phyloP scores from a whole-genome alignment of 2,329 filamentous ascomycete genomes.

The Xylariaceae sp. region DNA sequence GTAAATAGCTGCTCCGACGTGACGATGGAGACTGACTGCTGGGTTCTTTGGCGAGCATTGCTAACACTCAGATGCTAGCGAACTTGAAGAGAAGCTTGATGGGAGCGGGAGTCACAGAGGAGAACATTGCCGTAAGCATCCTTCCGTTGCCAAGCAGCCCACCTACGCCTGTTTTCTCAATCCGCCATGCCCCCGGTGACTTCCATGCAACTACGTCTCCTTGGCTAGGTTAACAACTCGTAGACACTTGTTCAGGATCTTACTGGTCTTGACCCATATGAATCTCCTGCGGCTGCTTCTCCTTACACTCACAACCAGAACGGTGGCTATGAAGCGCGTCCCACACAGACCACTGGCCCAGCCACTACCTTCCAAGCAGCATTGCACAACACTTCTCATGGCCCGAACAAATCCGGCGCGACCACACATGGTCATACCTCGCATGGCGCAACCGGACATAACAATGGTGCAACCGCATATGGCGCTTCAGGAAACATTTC shows the following conservation, averaged over 20 bases:
- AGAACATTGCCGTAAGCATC: constrained; percentile 41
- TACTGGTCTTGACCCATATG: constrained; percentile 7
- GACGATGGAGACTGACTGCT: background rate
- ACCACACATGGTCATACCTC: too few species aligned
- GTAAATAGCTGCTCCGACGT: constrained; percentile 36
- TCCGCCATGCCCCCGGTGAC: background rate
- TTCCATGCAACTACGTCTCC: background rate
- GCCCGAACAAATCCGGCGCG: background rate
- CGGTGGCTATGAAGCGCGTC: constrained; percentile 5
- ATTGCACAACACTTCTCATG: constrained; percentile 6
- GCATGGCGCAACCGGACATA: too few species aligned
- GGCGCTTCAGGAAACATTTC: constrained; percentile 2
- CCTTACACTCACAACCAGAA: constrained; percentile 12
- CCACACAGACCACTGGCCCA: constrained; percentile 1
- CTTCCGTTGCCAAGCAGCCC: background rate
- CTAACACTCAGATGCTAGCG: constrained; percentile 29
- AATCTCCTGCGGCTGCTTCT: constrained; percentile 6
- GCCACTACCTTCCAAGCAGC: constrained; percentile 2
- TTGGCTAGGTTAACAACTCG: constrained; percentile 4
- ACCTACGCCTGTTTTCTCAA: background rate
- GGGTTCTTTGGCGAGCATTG: background rate
- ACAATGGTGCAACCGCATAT: background rate
- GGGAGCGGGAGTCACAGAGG: constrained; percentile 43
- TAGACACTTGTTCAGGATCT: constrained; percentile 24
- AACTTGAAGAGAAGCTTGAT: constrained; percentile 46